Evolutionary conservation across 306 rosid species (phyloP), one percentile per base, ranked within the genome.

Genomic region (Styphnolobium japonicum): DNA sequence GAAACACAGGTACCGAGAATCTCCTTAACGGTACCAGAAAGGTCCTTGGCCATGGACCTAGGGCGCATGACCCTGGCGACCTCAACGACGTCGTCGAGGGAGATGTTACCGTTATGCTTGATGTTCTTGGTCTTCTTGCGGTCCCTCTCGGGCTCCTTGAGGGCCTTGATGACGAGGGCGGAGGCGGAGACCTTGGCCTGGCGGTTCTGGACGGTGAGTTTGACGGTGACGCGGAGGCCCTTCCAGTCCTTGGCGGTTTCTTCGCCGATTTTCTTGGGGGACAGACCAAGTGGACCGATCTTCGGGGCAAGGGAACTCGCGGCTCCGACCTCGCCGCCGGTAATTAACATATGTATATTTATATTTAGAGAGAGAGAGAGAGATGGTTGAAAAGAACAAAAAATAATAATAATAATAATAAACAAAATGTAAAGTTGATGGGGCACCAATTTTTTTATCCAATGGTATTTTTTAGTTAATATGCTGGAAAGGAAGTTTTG

Each of bases 261-360:
- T 55, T 74, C 58, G 23, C 79, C 79, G 33, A 74, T 74, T 57
- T 75, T 75, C 42, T 75, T 75, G 0, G 80, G 80, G 14, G 80
- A 75, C 5, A 75, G 71, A 16, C 80, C 80, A 0, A 75, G 45
- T 2, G 80, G 80, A 9, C 80, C 80, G 46, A 75, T 75, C 60
- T 75, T 75, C 3, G 80, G 80, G 60, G 80, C 71, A 8, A 75
- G 80, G 6, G 80, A 75, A 15, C 80, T 75, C 33, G 80, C 80
- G 4, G 80, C 80, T 4, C 80, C 80, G 1, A 75, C 80, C 80
- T 75, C 80, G 8, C 80, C 80, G 80, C 80, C 80, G 21, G 78
- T 73, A 8, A n/a, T n/a, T n/a, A n/a, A n/a, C n/a, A n/a, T n/a
- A n/a, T n/a, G n/a, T n/a, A n/a, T n/a, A n/a, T n/a, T n/a, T n/a